Evolutionary conservation across 306 rosid genomes (phyloP), one percentile per base, ranked within the genome.

Genomic region (Mimosa pudica): DNA sequence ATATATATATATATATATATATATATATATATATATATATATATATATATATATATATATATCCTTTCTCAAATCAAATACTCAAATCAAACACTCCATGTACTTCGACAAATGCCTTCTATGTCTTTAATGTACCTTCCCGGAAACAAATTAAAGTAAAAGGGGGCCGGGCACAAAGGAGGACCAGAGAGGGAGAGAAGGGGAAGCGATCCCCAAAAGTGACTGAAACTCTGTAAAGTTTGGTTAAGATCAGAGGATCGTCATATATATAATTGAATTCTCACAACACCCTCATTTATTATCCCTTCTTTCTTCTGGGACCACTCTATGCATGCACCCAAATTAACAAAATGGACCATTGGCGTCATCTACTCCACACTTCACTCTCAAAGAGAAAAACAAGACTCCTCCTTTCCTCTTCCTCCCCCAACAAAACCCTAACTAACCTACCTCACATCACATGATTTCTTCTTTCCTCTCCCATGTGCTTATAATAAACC

Each of bases 151-250:
- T 3, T 38, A 38, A 38, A 24, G 30, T 24, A 24, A 38, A 38
- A 38, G 42, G 42, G 42, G 42, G 42, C 42, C 42, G 3, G 3
- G 3, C 5, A 38, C 5, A 38, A 38, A 10, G 16, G 11, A 48
- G 57, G 57, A 51, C 57, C 57, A 51, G n/a, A 51, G 18, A 51
- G 18, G 14, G 64, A 58, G 35, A 60, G 36, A 24, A 60, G 36
- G 2, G 65, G 36, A 60, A 60, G 65, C 36, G 65, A 60, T 60
- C 36, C 65, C 65, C 65, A 20, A 60, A 60, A 60, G 65, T 24
- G 36, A 60, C 65, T 60, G 65, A 24, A 60, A 24, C 36, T 60
- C 65, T 60, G 16, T 10, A 4, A 60, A 60, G 36, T 60, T 60
- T 10, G 36, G 36, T 24, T 60, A 10, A 24, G 35, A 9, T 60